Base-by-base conservation (phyloP, 768 basidiomycete species). In the Mycena rosella region DNA sequence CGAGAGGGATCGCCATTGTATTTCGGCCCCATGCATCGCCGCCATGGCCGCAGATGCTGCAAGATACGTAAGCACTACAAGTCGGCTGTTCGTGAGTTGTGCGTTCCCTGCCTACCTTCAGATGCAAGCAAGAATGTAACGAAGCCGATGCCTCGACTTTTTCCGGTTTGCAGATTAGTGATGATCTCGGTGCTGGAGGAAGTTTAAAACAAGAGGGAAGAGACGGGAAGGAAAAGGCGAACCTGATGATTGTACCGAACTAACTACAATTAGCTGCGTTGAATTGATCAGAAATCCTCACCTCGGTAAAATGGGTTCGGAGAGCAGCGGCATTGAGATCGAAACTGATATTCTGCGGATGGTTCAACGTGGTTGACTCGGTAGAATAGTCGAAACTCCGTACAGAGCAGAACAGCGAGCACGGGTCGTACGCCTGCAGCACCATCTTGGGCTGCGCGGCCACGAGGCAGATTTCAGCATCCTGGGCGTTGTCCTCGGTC, bases 391-490 rank as follows among this genome's bases (percentile, higher is more conserved):
- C 10, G 11, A 22, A 44, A 4, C 0, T 3, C 34, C 71, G 60
- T 29, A 72, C 71, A 30, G 68, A 55, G 51, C 65, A 70, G 29
- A 64, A 70, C 8, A 72, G 27, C 0, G 65, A 27, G 38, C 68
- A 67, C 1, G 71, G 68, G n/a, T 72, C 68, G 62, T 70, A 72
- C 9, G 54, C 20, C 2, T 61, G n/a, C 3, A 72, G 44, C 0
- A 34, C 26, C 15, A 60, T 42, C 22, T 60, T 58, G n/a, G 54
- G 60, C n/a, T 27, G 10, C 11, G 49, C 20, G 5, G 32, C 54
- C 18, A 44, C 47, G 20, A 66, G 34, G 1, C 36, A 26, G 9
- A 20, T 34, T 45, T 72, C 71, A 17, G 68, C 71, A 4, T 56
- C 51, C 44, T 36, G 18, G 24, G 73, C 71, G 15, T 74, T 34